Evolutionary conservation across 1,284 basidiomycete species (phyloP).

Genomic region (Apiotrichum akiyoshidainum): DNA sequence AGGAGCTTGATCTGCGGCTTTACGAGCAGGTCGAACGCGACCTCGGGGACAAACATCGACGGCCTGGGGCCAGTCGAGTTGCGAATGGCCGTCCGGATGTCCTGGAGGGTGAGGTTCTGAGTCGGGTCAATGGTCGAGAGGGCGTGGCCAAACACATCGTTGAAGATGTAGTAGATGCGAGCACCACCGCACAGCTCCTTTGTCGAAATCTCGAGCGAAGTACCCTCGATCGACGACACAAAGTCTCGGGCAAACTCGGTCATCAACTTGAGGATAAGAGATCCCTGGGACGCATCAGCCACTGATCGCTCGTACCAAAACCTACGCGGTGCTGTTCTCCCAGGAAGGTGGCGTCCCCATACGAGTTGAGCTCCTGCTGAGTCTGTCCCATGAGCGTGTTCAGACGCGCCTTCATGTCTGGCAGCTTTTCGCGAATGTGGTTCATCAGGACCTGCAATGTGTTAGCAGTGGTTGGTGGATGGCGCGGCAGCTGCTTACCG

Average conservation of each 20-base stretch:
- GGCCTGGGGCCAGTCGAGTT: conserved; percentile 97
- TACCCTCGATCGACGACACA: conserved; percentile 95
- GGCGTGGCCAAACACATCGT: conserved; percentile 94
- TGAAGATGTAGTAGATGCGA: conserved; percentile 99
- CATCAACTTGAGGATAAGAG: conserved; percentile 89
- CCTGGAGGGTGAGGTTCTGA: conserved; percentile 83
- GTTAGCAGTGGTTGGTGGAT: neutral
- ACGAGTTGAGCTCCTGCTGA: conserved; percentile 94
- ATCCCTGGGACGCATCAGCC: conserved; percentile 61
- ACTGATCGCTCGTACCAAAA: conserved; percentile 1
- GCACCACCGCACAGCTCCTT: conserved; percentile 98
- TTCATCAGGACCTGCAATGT: conserved; percentile 77
- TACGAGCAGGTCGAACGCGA: conserved; percentile 94
- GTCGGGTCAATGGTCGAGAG: conserved; percentile 87
- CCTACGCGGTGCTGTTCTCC: conserved; percentile 80
- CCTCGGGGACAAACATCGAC: conserved; percentile 93
- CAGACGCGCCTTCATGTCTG: conserved; percentile 98
- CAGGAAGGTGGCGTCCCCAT: conserved; percentile 88
- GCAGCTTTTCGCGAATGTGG: conserved; percentile 97
- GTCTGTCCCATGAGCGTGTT: conserved; percentile 99
- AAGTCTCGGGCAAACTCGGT: conserved; percentile 98
- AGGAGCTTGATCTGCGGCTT: conserved; percentile 98
- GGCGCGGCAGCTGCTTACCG: conserved; percentile 56
- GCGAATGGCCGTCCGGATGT: conserved; percentile 96
- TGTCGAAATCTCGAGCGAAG: conserved; percentile 93